Evolutionary conservation across 202 grass and related monocot genomes (phyloP).

Genomic region (Bolboschoenoplectus hybrid): DNA sequence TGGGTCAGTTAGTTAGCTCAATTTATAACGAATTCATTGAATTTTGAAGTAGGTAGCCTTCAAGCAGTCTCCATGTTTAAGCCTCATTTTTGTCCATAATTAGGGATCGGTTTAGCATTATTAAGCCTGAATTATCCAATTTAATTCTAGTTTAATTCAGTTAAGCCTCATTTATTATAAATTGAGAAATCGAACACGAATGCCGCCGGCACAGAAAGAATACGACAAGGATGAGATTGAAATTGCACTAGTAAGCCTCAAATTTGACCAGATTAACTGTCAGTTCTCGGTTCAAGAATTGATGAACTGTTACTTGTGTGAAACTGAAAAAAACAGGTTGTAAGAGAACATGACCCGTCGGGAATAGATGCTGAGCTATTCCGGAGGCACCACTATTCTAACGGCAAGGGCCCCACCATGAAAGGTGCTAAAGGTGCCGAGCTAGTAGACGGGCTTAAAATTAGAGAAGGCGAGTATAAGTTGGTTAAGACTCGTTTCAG

Average conservation of each 20-base stretch:
- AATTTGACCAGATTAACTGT: too few relatives aligned
- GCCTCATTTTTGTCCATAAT: background rate
- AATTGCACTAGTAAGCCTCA: background rate
- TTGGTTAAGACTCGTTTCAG: conserved; percentile 94
- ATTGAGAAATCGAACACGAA: background rate
- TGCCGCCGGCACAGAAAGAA: background rate
- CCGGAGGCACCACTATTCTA: conserved; percentile 65
- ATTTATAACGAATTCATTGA: background rate
- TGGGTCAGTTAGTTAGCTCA: conserved; percentile 52
- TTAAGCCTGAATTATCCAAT: background rate
- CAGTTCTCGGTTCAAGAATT: background rate
- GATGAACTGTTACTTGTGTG: background rate
- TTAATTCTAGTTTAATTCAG: conserved; percentile 1
- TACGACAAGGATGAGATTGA: background rate
- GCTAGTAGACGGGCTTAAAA: conserved; percentile 71
- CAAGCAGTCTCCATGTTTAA: background rate
- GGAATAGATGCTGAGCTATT: conserved; percentile 92
- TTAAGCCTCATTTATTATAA: conserved; percentile 16
- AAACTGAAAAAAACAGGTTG: conserved; percentile 58
- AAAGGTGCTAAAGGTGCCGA: conserved; percentile 79
- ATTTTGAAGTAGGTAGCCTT: background rate
- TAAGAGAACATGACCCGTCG: conserved; percentile 89
- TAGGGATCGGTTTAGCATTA: background rate
- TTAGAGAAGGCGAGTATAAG: conserved; percentile 84
- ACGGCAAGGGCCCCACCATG: conserved; percentile 71